Evolutionary conservation across 31 red algal genomes (phyloP), one percentile per base, ranked within the genome.

Genomic region (Asparagopsis taxiformis): DNA sequence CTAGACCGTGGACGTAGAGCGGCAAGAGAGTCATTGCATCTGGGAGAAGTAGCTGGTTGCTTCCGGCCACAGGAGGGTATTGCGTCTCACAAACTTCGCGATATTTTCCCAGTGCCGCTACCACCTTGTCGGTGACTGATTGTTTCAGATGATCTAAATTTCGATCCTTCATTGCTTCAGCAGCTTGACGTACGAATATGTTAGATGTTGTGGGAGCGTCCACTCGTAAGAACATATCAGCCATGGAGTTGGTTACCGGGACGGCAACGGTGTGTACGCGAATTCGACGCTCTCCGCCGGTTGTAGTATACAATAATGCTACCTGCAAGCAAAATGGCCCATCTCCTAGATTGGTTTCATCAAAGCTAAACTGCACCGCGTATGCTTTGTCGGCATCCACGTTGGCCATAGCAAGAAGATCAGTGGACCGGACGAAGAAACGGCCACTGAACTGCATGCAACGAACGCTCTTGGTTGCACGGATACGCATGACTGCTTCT

Each of bases 261-360:
- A 83, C 41, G 4, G 91, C 80, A 9, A 88, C 29, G 9, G 96
- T 99, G 53, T 94, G 86, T 37, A 99, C 92, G 29, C 96, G 91
- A 75, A 99, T 94, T 26, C 96, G 74, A 22, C 96, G 76, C 56
- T 99, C 91, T 22, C 96, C 96, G 36, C 77, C 62, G 3, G 80
- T 90, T 3, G 91, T 92, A 1, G 96, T 99, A 65, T 99, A 99
- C 72, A 99, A 79, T 8, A 99, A 68, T 32, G 96, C 96, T 71
- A 77, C 90, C 61, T 99, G 96, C 11, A 92, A 70, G 37, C 69
- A 82, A 46, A 99, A 91, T 8, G 70, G 63, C 33, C 70, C 58
- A 32, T 71, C 70, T 30, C 56, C 58, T n/a, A 98, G 41, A 24
- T 48, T 76, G n/a, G 68, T 68, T 19, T 99, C 96, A 26, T 99